Conservation (phyloP, 306 rosid genomes). For the Cucurbita argyrosperma region DNA sequence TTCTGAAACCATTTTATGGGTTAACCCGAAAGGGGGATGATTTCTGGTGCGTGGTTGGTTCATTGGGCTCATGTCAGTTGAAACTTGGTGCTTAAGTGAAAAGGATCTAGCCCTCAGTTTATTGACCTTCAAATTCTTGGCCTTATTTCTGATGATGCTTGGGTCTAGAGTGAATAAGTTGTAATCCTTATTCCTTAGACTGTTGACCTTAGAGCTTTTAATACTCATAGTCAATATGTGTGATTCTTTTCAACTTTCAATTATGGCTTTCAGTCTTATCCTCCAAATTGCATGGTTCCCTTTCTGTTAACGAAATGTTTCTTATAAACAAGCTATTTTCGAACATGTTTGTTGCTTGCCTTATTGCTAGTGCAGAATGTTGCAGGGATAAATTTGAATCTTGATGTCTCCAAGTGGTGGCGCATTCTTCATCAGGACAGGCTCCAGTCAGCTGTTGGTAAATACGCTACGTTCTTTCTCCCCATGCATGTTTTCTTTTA, state of each 20-base stretch:
- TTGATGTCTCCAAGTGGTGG: conserved; percentile 89
- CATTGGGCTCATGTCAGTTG: background rate
- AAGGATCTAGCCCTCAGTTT: background rate
- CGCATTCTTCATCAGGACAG: conserved; percentile 69
- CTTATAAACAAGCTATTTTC: background rate
- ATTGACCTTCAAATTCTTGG: too few relatives aligned
- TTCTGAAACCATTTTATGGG: background rate
- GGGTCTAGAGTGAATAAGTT: too few relatives aligned
- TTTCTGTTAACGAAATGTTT: background rate
- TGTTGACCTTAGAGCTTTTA: background rate
- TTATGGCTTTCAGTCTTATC: background rate
- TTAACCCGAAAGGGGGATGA: background rate
- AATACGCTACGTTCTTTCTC: conserved; percentile 5
- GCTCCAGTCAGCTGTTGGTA: conserved; percentile 71
- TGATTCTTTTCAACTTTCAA: background rate
- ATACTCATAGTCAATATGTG: background rate
- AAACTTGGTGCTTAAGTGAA: background rate
- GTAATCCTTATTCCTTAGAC: too few relatives aligned
- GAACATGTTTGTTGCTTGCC: background rate
- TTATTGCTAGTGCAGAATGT: conserved; percentile 43
- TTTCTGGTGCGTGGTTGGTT: background rate
- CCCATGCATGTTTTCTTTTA: background rate
- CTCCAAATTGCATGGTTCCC: background rate
- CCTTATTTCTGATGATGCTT: too few relatives aligned
- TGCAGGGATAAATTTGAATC: conserved; percentile 68